Conservation (phyloP, 2,329 filamentous ascomycete species). For the Geosmithia putterillii region DNA sequence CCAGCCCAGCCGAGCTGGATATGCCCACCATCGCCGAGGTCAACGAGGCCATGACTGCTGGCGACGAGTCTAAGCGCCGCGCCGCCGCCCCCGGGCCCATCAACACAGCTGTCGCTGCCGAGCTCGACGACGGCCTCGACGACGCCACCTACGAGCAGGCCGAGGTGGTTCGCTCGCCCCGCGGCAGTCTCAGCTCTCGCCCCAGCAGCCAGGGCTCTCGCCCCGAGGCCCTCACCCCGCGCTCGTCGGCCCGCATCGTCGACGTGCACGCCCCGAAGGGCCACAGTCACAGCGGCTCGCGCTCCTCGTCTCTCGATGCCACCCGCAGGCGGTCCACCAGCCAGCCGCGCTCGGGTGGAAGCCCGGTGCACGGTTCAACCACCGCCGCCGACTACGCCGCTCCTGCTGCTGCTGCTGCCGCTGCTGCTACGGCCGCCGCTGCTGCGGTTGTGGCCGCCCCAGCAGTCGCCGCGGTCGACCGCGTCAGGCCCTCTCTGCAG, state of each 20-base stretch:
- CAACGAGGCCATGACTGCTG: background rate
- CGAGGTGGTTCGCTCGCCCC: constrained; percentile 42
- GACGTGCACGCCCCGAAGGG: constrained; percentile 42
- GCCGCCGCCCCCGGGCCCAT: background rate
- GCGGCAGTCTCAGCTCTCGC: constrained; percentile 36
- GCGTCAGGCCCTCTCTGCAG: constrained; percentile 13
- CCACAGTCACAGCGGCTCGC: constrained; percentile 39
- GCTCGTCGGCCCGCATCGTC: constrained; percentile 39
- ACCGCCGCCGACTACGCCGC: background rate
- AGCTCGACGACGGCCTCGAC: background rate
- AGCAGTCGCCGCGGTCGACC: constrained; percentile 19
- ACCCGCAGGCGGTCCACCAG: constrained; percentile 20
- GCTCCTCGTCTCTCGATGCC: constrained; percentile 32
- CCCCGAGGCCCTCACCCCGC: background rate
- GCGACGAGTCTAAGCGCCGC: background rate
- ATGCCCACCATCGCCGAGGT: background rate
- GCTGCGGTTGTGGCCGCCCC: too few relatives aligned
- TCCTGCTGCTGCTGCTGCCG: background rate
- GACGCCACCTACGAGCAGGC: constrained; percentile 40
- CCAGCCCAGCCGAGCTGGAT: background rate
- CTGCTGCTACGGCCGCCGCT: background rate
- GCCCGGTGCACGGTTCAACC: constrained; percentile 3
- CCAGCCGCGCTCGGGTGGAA: constrained; percentile 22
- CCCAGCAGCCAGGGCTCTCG: constrained; percentile 30
- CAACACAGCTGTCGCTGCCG: background rate